phyloP scores from a whole-genome alignment of 441 rosid genomes.

The Erodium trifolium region DNA sequence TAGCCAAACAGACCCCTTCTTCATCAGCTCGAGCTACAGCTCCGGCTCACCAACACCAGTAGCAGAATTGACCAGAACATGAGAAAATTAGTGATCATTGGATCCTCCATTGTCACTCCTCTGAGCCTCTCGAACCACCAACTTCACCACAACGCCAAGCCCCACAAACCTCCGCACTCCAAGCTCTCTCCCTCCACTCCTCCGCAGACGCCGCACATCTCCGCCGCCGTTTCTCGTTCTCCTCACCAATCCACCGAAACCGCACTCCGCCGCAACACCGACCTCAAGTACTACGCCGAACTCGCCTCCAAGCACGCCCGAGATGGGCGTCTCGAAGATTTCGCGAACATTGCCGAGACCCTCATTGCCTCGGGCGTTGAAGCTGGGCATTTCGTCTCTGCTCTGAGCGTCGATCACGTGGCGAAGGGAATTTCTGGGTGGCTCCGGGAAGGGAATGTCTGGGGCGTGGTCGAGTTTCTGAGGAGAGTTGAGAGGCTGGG shows the following conservation, averaged over 20 bases:
- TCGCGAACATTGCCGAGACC: slow-evolving; percentile 44
- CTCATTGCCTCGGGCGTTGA: slow-evolving; percentile 44
- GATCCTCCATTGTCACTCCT: slow-evolving; percentile 1
- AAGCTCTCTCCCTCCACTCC: no score
- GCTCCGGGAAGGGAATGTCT: slow-evolving; percentile 46
- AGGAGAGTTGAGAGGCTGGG: slow-evolving; percentile 47
- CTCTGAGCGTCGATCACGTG: slow-evolving; percentile 34
- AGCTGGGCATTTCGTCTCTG: slow-evolving; percentile 38
- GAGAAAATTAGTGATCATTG: not conserved
- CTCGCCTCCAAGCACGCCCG: slow-evolving; percentile 62
- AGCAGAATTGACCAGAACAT: no score
- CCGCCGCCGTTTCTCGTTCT: slow-evolving; percentile 24
- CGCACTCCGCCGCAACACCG: slow-evolving; percentile 9
- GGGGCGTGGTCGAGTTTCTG: slow-evolving; percentile 42
- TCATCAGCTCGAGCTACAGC: no score
- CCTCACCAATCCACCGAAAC: slow-evolving; percentile 27
- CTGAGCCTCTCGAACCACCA: slow-evolving; percentile 26
- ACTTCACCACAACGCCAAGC: slow-evolving; percentile 16
- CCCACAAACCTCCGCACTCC: no score
- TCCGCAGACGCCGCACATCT: slow-evolving; percentile 4
- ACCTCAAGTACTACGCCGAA: slow-evolving; percentile 35
- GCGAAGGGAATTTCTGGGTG: slow-evolving; percentile 45
- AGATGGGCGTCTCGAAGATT: slow-evolving; percentile 61
- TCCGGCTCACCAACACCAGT: no score
- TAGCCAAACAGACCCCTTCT: no score